A percentile compares a stretch with the other conserved stretches of the same genome.
phyloP scores from a whole-genome alignment of 1,284 basidiomycete genomes.

The Austroboletus rostrupii region DNA sequence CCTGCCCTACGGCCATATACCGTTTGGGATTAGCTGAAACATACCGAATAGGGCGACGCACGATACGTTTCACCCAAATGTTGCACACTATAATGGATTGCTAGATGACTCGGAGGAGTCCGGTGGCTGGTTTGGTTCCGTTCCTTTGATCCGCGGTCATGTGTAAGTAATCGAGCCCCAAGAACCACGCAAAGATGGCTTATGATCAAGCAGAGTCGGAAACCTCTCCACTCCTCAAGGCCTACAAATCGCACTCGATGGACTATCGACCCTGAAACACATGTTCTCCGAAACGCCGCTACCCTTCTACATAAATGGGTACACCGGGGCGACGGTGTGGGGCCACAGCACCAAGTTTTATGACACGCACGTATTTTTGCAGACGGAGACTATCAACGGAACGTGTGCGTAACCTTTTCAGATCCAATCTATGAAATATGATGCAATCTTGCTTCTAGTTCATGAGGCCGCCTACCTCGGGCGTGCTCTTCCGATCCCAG shows the following conservation, averaged over 20 bases:
- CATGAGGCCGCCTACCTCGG: slow-evolving; percentile 12
- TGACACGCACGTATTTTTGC: slow-evolving; percentile 13
- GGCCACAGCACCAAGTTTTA: slow-evolving; percentile 10
- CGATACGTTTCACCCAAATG: slow-evolving; percentile 15
- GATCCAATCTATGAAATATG: not conserved
- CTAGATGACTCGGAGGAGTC: slow-evolving; percentile 4
- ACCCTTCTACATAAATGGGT: slow-evolving; percentile 4
- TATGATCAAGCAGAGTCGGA: slow-evolving; percentile 1
- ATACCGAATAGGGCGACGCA: slow-evolving; percentile 2
- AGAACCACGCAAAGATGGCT: not conserved
- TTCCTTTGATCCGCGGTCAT: slow-evolving; percentile 13
- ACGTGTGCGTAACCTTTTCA: slow-evolving; percentile 1
- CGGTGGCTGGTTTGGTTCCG: slow-evolving; percentile 10
- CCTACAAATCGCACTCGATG: slow-evolving; percentile 3
- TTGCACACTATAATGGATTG: slow-evolving; percentile 11
- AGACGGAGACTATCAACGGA: slow-evolving; percentile 7
- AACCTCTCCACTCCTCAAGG: slow-evolving; percentile 2
- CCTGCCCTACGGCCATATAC: not conserved
- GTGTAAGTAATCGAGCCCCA: slow-evolving; percentile 1
- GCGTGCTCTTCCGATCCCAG: slow-evolving; percentile 4
- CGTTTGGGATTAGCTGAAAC: not conserved
- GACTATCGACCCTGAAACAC: slow-evolving; percentile 10
- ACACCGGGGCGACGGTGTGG: slow-evolving; percentile 8
- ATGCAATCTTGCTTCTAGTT: not conserved
- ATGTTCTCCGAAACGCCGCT: slow-evolving; percentile 12